Evolutionary conservation across 129 eudicot genomes (phyloP), one percentile per base, ranked within the genome.

Genomic region (Oenanthe sinensis): DNA sequence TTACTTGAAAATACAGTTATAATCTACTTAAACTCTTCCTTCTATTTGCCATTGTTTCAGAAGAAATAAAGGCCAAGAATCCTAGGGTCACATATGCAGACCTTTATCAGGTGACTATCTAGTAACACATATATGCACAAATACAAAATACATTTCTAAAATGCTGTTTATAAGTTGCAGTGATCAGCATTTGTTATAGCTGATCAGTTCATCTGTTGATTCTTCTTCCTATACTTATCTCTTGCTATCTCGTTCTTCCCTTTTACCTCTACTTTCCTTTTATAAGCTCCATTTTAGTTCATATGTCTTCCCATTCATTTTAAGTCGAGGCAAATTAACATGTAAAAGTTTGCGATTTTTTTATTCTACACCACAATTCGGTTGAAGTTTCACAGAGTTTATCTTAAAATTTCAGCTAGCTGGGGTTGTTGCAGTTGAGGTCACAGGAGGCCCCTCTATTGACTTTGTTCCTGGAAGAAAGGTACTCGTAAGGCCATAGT

Each of bases 361-460:
- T 74, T 14, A 3, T 40, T 42, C 55, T 74, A 14, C 22, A 24
- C 11, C 7, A 72, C 9, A 42, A 72, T 72, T 37, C 5, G 37
- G 19, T 72, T 72, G 48, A 44, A 43, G 19, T 26, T 72, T 22
- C 5, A 26, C 28, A 55, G 24, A 65, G 16, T 46, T 3, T 24
- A 11, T 12, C 2, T 65, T 5, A 75, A 37, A 70, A 82, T 78
- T 62, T 82, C 90, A 96, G 99, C 97, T 96, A 77, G 97, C 99
- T 65, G 99, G 99, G 28, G 97, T 96, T 39, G 95, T 92, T 75
- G 97, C 99, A 13, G 99, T 96, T 84, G 99, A 96, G 84, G 88
- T 96, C 65, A 89, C 99, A 28, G 99, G 99, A 75, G 99, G 99
- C 78, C 99, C 99, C 65, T 86, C 86, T 26, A 85, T 96, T 47